phyloP scores from a whole-genome alignment of 805 yeast genomes.

The Yamadazyma nakazawae region DNA sequence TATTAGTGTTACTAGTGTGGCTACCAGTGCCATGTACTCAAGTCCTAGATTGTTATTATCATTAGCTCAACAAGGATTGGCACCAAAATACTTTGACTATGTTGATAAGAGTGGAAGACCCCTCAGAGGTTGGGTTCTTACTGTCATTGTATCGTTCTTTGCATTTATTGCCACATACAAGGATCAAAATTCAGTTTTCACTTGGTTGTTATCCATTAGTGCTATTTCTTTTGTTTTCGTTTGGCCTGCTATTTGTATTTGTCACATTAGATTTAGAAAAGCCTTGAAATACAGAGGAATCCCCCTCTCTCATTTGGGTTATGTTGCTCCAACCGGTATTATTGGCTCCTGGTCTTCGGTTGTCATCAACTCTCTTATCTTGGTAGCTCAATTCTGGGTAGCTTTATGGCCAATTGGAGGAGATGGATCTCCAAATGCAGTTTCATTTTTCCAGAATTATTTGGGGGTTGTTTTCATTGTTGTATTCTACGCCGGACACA shows the following conservation, averaged over 20 bases:
- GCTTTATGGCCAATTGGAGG: constrained; percentile 39
- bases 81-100: constrained; percentile 37
- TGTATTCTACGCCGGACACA: constrained; percentile 30
- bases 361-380: constrained; percentile 28
- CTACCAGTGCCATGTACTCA: constrained; percentile 41
- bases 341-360: constrained; percentile 38
- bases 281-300: constrained; percentile 33
- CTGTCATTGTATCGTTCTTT: constrained; percentile 35
- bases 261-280: constrained; percentile 40
- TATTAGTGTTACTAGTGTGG: constrained; percentile 41
- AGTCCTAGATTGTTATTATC: constrained; percentile 42
- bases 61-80: constrained; percentile 41
- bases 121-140: constrained; percentile 32
- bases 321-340: constrained; percentile 38
- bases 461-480: constrained; percentile 33
- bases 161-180: constrained; percentile 41
- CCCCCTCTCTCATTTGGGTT: constrained; percentile 28
- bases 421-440: constrained; percentile 22
- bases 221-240: constrained; percentile 43
- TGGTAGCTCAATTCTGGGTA: constrained; percentile 44
- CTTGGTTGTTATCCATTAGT: constrained; percentile 41
- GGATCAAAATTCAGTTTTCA: constrained; percentile 37
- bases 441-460: constrained; percentile 29
- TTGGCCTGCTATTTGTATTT: constrained; percentile 39
- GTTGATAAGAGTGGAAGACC: constrained; percentile 43